These are phyloP conservation scores for Neurospora tetrasperma DNA, from an alignment of 495 filamentous ascomycete genomes.

Conservation along the genomic window DNA sequence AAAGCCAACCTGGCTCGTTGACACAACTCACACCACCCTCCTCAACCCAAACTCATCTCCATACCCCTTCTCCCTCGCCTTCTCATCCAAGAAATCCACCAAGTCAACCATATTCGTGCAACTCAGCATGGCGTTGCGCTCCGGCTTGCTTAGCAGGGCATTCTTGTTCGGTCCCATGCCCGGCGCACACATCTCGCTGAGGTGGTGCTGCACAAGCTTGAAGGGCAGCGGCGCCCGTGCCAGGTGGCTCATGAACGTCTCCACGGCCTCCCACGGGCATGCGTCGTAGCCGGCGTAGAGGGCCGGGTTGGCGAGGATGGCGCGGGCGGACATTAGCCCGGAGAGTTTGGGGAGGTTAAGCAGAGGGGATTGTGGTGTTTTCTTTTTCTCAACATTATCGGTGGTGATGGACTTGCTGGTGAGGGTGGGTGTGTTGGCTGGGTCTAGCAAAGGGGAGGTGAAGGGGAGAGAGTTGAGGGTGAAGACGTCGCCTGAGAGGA, in stretches of 20 bases:
- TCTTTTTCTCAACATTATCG: neutral
- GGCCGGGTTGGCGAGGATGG: constrained; percentile 51
- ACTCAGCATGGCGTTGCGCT: constrained; percentile 39
- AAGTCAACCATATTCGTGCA: constrained; percentile 46
- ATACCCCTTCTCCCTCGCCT: constrained; percentile 19
- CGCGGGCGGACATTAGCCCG: constrained; percentile 56
- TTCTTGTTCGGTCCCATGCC: constrained; percentile 36
- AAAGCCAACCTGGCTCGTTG: neutral
- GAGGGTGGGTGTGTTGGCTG: constrained; percentile 13
- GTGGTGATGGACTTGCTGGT: constrained; percentile 21
- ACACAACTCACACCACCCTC: neutral
- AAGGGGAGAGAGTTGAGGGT: constrained; percentile 35
- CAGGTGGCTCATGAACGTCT: constrained; percentile 44
- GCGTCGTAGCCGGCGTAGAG: constrained; percentile 44
- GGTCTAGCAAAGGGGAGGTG: constrained; percentile 24
- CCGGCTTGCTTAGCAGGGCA: constrained; percentile 40
- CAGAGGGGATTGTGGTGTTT: neutral
- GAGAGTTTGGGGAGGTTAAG: constrained; percentile 26
- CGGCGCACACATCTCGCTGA: constrained; percentile 50
- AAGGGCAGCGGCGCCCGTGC: constrained; percentile 45
- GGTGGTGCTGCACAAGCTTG: constrained; percentile 50
- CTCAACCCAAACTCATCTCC: constrained; percentile 6
- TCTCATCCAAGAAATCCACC: constrained; percentile 49
- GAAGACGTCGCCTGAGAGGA: constrained; percentile 56
- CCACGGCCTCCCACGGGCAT: constrained; percentile 51